Base-by-base conservation (phyloP, 2,329 filamentous ascomycete species). In the Colletotrichum sp. region DNA sequence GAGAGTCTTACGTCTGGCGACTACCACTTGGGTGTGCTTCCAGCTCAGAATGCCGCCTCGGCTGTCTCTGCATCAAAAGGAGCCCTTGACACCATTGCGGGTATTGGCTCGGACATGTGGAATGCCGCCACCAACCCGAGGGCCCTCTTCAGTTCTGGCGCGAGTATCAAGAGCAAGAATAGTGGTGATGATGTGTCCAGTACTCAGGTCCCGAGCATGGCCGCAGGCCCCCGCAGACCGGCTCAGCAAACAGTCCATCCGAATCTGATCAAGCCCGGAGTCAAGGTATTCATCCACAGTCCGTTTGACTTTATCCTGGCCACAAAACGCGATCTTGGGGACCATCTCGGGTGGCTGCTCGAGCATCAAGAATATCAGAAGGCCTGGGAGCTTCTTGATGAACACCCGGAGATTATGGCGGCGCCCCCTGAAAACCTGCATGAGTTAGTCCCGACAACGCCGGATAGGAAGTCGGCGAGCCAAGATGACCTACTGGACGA, bases 261-360 rank as follows among this genome's bases (percentile, higher is more conserved):
- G 71, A 88, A 88, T 79, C 83, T 94, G 78, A 80, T 89, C 79
- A 89, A 92, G 80, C 88, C 87, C 67, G 89, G 91, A 3, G 84
- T 89, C 80, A 90, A 99, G 81, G 94, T 99, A 19, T 98, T 98
- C 82, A 95, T 99, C 55, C 96, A 98, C 81, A 98, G 96, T 80
- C 97, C 97, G 0, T 99, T 98, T 82, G 97, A 99, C 84, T 99
- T 96, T 80, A 94, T 99, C n/a, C 87, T 98, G 71, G 95, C 95
- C 1, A 95, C 97, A 4, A 96, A 96, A 82, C 90, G 97, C 79
- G 96, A 98, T 81, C 88, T 98, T 19, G 88, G 92, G 5, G 97
- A 99, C 84, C 96, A 98, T 81, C 87, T 99, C 27, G 88, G 90
- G 9, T 99, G 96, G 96, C 88, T 99, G 16, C 83, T 98, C 32